Percentiles rank a stretch among this genome's conserved stretches.
phyloP scores from a whole-genome alignment of 2,329 filamentous ascomycete species.

The Curvularia spicifera region DNA sequence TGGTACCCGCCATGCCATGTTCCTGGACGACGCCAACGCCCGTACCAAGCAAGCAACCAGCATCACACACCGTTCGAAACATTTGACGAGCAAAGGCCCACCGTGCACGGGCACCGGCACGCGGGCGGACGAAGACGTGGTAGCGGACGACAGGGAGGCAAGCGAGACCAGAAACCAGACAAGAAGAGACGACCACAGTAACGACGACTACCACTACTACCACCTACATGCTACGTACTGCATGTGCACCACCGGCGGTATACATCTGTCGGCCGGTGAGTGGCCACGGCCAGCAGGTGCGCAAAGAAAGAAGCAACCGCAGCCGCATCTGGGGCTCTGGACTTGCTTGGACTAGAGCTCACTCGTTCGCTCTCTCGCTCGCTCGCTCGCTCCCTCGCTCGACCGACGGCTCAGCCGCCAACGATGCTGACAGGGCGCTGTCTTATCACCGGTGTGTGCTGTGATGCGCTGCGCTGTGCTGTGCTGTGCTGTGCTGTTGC shows the following conservation, averaged over 20 bases:
- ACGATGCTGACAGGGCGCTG: slow-evolving; percentile 27
- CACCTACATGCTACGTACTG: background rate
- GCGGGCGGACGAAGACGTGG: background rate
- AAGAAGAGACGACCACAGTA: background rate
- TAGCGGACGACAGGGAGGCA: background rate
- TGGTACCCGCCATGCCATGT: slow-evolving; percentile 12
- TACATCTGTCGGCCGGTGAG: slow-evolving; percentile 8
- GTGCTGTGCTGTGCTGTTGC: slow-evolving; percentile 11
- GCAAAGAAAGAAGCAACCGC: slow-evolving; percentile 3
- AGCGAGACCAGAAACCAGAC: too few species aligned
- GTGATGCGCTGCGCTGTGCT: slow-evolving; percentile 3
- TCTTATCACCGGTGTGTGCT: slow-evolving; percentile 7
- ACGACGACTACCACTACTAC: background rate
- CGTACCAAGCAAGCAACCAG: slow-evolving; percentile 8
- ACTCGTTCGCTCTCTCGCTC: too few species aligned
- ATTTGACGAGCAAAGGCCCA: background rate
- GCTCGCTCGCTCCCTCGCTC: background rate
- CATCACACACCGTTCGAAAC: background rate
- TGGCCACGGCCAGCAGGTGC: background rate
- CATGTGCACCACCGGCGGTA: slow-evolving; percentile 14
- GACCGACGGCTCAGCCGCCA: slow-evolving; percentile 29
- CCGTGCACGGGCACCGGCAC: background rate
- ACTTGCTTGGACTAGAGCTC: background rate
- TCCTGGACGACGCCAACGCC: slow-evolving; percentile 15
- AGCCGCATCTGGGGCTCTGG: background rate